A percentile compares a stretch with the other conserved stretches of the same genome.
Evolutionary conservation across 805 yeast genomes (phyloP).

Genomic region (Tetrapisispora nanseiensis): DNA sequence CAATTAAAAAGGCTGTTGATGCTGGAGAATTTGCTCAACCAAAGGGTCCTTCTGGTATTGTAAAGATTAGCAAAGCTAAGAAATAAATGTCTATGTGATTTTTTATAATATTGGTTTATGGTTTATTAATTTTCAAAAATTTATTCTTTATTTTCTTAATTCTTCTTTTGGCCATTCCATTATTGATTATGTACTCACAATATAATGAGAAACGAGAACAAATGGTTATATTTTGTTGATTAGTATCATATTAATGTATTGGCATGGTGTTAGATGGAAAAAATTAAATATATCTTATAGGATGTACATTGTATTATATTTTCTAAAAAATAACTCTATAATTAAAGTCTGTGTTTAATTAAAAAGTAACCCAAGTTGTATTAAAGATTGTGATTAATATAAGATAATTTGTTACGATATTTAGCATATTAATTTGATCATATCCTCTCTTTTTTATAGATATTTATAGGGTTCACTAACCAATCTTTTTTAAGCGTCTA

Average conservation of each 20-base stretch:
- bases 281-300: neutral
- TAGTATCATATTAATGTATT: neutral
- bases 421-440: too few species aligned
- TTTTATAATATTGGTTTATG: conserved; percentile 1
- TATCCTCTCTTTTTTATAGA: too few species aligned
- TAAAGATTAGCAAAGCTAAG: conserved; percentile 12
- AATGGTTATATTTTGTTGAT: neutral
- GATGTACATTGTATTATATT: conserved; percentile 3
- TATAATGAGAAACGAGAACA: too few species aligned
- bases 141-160: neutral
- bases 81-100: neutral
- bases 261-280: neutral
- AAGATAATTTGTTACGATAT: too few species aligned
- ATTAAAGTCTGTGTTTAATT: neutral
- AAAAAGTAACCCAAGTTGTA: neutral
- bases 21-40: conserved; percentile 73
- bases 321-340: neutral
- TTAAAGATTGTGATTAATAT: neutral
- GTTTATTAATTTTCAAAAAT: neutral
- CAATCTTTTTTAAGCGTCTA: too few species aligned
- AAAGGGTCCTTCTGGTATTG: conserved; percentile 53
- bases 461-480: too few species aligned
- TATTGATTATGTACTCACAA: too few species aligned
- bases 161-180: too few species aligned
- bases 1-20: conserved; percentile 72